Evolutionary conservation across 495 filamentous ascomycete genomes (phyloP).

Genomic region (Penicillium cinerascens): DNA sequence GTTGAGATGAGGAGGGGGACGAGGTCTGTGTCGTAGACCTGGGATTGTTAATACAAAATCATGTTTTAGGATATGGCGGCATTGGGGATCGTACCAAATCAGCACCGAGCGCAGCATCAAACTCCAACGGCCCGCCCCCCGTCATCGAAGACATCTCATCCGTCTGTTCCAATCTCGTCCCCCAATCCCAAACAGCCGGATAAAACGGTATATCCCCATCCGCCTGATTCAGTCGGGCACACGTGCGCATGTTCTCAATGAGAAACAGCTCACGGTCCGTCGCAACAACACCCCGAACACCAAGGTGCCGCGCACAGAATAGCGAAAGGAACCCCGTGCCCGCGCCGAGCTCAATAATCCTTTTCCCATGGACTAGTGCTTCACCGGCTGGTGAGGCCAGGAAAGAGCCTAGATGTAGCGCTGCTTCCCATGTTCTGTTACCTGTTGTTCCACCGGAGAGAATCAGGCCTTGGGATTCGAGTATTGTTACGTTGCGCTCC

Average conservation of each 20-base stretch:
- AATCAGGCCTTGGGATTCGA: slow-evolving; percentile 70
- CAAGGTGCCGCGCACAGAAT: slow-evolving; percentile 71
- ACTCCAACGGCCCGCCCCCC: slow-evolving; percentile 13
- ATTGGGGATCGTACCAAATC: slow-evolving; percentile 39
- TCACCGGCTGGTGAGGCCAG: slow-evolving; percentile 48
- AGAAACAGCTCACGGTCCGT: slow-evolving; percentile 80
- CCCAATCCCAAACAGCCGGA: slow-evolving; percentile 41
- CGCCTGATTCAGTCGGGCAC: slow-evolving; percentile 62
- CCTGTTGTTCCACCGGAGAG: slow-evolving; percentile 78
- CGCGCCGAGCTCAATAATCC: slow-evolving; percentile 80
- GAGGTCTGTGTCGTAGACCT: slow-evolving; percentile 64
- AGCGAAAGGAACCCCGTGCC: slow-evolving; percentile 86
- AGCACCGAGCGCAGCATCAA: slow-evolving; percentile 50
- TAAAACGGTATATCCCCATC: slow-evolving; percentile 30
- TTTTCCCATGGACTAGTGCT: slow-evolving; percentile 49
- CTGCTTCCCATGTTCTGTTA: slow-evolving; percentile 89
- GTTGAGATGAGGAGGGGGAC: slow-evolving; percentile 57
- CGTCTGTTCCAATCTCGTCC: slow-evolving; percentile 20
- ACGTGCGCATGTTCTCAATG: slow-evolving; percentile 63
- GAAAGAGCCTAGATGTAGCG: slow-evolving; percentile 77
- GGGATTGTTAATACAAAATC: slow-evolving; percentile 1
- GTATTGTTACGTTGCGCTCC: slow-evolving; percentile 46
- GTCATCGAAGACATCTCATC: slow-evolving; percentile 3
- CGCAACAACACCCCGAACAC: slow-evolving; percentile 58
- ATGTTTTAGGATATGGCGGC: no score